phyloP scores from a whole-genome alignment of 306 rosid genomes.

The Medicago ruthenica region DNA sequence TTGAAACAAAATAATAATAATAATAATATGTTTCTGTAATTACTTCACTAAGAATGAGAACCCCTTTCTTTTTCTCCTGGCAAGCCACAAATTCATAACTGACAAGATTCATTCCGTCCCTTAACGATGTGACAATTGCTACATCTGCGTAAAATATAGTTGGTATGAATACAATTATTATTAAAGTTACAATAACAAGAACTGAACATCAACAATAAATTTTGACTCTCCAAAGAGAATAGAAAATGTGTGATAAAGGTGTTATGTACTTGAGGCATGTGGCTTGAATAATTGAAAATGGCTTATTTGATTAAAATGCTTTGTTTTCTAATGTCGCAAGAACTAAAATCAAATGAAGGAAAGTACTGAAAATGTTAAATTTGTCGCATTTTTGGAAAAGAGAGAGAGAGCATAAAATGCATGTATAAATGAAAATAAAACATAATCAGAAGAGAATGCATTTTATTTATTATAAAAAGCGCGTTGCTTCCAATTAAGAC shows the following conservation, averaged over 20 bases:
- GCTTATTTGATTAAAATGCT: background rate
- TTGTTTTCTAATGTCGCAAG: background rate
- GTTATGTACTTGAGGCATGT: background rate
- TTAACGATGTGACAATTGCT: conserved; percentile 90
- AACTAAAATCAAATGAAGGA: background rate
- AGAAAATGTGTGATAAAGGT: conserved; percentile 12
- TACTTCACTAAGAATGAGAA: conserved; percentile 97
- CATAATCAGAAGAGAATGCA: background rate
- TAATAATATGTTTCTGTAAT: conserved; percentile 30
- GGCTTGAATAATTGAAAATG: background rate
- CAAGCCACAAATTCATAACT: conserved; percentile 98
- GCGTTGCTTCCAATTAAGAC: too few species aligned
- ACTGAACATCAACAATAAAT: conserved; percentile 21
- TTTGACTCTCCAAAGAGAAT: background rate
- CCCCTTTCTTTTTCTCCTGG: conserved; percentile 92
- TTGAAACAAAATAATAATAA: background rate
- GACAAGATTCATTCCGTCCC: conserved; percentile 99
- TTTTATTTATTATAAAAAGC: too few species aligned
- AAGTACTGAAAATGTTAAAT: background rate
- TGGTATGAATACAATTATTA: conserved; percentile 19
- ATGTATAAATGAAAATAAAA: background rate
- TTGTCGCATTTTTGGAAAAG: too few species aligned
- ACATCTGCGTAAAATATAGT: conserved; percentile 66
- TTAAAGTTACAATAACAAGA: conserved; percentile 6
- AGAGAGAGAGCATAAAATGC: background rate